phyloP scores from a whole-genome alignment of 2,329 filamentous ascomycete species.

The Ceratocystiopsis minuta region DNA sequence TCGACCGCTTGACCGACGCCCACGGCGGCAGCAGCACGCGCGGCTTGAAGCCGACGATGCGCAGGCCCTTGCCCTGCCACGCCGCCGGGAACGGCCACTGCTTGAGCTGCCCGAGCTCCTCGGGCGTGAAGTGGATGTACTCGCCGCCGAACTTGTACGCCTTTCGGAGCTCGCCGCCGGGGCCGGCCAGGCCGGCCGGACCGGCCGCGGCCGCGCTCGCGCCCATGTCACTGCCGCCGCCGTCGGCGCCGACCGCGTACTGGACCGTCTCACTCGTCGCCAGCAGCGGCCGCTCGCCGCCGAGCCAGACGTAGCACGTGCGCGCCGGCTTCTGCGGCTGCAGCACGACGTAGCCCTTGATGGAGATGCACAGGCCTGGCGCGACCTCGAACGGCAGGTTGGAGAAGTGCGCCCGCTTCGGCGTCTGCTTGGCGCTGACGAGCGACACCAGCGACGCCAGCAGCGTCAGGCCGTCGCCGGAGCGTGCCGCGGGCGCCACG shows the following conservation, averaged over 20 bases:
- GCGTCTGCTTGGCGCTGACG: slow-evolving; percentile 76
- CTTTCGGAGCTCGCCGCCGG: slow-evolving; percentile 69
- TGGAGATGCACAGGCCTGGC: slow-evolving; percentile 66
- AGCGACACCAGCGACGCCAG: slow-evolving; percentile 66
- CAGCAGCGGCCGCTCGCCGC: slow-evolving; percentile 71
- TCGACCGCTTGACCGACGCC: slow-evolving; percentile 72
- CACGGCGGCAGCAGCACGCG: slow-evolving; percentile 56
- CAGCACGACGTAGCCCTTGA: slow-evolving; percentile 83
- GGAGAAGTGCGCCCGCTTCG: slow-evolving; percentile 72
- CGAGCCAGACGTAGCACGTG: slow-evolving; percentile 75
- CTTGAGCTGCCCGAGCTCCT: slow-evolving; percentile 63
- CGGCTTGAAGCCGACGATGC: slow-evolving; percentile 88
- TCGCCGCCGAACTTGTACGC: slow-evolving; percentile 94
- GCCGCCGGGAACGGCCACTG: slow-evolving; percentile 19
- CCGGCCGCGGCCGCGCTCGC: slow-evolving; percentile 57
- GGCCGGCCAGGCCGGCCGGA: slow-evolving; percentile 59
- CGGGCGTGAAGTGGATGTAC: slow-evolving; percentile 66
- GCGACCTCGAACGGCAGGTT: slow-evolving; percentile 77
- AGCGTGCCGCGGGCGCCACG: slow-evolving; percentile 41
- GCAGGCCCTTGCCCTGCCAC: slow-evolving; percentile 68
- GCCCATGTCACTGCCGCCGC: too few relatives aligned
- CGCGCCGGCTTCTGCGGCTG: slow-evolving; percentile 68
- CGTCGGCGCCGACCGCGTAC: slow-evolving; percentile 52
- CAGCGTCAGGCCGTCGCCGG: slow-evolving; percentile 45
- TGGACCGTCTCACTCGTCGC: slow-evolving; percentile 55